Evolutionary conservation across 2,329 filamentous ascomycete genomes (phyloP).

Genomic region (Orbilia blumenaviensis): DNA sequence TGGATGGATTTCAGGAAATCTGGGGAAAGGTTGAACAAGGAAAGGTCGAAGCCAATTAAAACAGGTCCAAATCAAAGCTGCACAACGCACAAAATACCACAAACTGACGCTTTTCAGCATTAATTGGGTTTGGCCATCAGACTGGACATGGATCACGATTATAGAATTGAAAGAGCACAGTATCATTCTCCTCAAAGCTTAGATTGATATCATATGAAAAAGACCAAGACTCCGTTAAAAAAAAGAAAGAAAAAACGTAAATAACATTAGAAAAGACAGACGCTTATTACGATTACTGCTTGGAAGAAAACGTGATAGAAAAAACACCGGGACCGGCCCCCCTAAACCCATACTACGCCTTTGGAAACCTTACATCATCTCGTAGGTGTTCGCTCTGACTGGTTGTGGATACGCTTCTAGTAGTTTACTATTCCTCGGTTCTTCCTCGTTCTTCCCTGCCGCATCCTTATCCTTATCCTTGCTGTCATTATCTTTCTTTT

Average conservation of each 20-base stretch:
- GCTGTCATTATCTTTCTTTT: slow-evolving; percentile 3
- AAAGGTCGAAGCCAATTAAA: slow-evolving; percentile 8
- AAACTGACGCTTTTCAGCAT: neutral
- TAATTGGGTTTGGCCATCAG: neutral
- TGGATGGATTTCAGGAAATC: no score
- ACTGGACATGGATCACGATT: no score
- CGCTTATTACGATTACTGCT: neutral
- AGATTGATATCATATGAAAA: neutral
- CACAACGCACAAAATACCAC: slow-evolving; percentile 35
- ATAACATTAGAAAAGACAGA: no score
- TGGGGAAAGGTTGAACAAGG: slow-evolving; percentile 10
- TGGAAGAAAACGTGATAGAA: neutral
- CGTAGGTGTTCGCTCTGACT: slow-evolving; percentile 15
- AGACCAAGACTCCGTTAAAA: neutral
- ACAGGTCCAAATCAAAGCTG: slow-evolving; percentile 10
- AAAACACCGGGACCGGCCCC: neutral
- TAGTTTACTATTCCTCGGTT: neutral
- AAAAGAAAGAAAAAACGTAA: neutral
- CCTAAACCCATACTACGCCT: neutral
- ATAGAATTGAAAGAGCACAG: neutral
- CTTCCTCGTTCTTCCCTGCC: neutral
- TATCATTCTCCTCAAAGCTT: neutral
- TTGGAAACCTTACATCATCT: slow-evolving; percentile 32
- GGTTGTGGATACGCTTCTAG: slow-evolving; percentile 25
- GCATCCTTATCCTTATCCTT: neutral